Conservation (phyloP, 192 early-diverging fungal genomes). For the Coemansia sp. region DNA sequence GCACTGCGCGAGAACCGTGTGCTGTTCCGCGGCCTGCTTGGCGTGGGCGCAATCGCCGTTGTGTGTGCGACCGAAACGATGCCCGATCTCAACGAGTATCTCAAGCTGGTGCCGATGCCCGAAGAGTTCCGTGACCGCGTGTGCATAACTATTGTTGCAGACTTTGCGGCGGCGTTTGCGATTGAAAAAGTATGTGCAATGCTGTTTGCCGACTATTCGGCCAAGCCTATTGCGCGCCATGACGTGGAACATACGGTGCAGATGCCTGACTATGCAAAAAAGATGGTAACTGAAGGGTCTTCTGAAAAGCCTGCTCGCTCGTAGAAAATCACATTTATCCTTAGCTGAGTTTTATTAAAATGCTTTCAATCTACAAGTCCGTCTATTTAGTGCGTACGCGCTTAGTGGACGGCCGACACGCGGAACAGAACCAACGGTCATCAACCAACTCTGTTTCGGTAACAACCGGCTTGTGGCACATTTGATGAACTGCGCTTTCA, state of each 20-base stretch:
- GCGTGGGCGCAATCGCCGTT: constrained; percentile 83
- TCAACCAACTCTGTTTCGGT: constrained; percentile 38
- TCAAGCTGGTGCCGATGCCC: constrained; percentile 91
- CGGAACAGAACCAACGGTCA: constrained; percentile 48
- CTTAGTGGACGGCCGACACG: constrained; percentile 19
- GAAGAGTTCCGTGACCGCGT: constrained; percentile 79
- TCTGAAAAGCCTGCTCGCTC: too few species aligned
- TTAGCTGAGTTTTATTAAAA: too few species aligned
- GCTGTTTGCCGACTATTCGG: constrained; percentile 88
- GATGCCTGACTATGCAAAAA: constrained; percentile 35
- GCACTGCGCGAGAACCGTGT: constrained; percentile 88
- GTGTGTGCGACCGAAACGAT: constrained; percentile 87
- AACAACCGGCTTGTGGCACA: constrained; percentile 47
- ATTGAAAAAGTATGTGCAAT: constrained; percentile 76
- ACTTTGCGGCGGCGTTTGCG: constrained; percentile 80
- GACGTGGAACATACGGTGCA: constrained; percentile 29
- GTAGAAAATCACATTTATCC: too few species aligned
- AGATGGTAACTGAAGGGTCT: not conserved
- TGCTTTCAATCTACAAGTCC: too few species aligned
- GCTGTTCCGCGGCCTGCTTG: constrained; percentile 82
- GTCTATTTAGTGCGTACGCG: constrained; percentile 19
- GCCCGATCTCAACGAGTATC: constrained; percentile 82
- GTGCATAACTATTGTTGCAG: constrained; percentile 80
- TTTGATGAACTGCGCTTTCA: constrained; percentile 49
- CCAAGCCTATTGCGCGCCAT: constrained; percentile 69